A percentile compares a stretch with the other conserved stretches of the same genome.
Conservation (phyloP, 805 yeast species). For the Aciculoconidium aculeatum region DNA sequence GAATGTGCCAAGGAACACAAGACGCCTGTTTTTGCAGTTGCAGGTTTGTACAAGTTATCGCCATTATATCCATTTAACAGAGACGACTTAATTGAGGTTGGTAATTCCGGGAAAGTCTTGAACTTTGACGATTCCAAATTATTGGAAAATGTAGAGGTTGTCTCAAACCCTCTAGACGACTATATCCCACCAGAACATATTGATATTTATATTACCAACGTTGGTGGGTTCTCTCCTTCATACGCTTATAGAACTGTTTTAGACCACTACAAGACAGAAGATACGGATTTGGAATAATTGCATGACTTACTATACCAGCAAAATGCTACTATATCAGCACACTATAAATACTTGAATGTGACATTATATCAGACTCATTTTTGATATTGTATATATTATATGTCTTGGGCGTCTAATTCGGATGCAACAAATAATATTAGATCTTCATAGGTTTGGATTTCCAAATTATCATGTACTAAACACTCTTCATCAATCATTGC, state of each 20-base stretch:
- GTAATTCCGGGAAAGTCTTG: conserved; percentile 85
- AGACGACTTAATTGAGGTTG: conserved; percentile 81
- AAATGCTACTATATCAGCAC: too few relatives aligned
- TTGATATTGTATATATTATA: too few relatives aligned
- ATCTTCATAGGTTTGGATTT: too few relatives aligned
- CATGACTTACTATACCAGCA: too few relatives aligned
- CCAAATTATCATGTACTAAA: too few relatives aligned
- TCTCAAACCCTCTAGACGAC: conserved; percentile 81
- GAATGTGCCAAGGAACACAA: conserved; percentile 93
- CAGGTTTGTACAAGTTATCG: conserved; percentile 88
- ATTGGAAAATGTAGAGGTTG: conserved; percentile 68
- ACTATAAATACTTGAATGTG: too few relatives aligned
- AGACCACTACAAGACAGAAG: conserved; percentile 88
- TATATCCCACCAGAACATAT: conserved; percentile 91
- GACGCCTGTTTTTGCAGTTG: conserved; percentile 95
- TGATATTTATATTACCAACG: conserved; percentile 89
- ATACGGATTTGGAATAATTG: conserved; percentile 50
- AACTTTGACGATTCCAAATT: conserved; percentile 65
- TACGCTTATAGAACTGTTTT: conserved; percentile 91
- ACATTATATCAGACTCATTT: too few relatives aligned
- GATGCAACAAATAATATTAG: too few relatives aligned
- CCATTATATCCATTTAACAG: conserved; percentile 89
- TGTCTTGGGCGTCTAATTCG: too few relatives aligned
- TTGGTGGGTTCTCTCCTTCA: conserved; percentile 95
- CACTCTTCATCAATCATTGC: too few relatives aligned